Conservation (phyloP, 2,329 filamentous ascomycete species). For the Zymoseptoria passerinii region DNA sequence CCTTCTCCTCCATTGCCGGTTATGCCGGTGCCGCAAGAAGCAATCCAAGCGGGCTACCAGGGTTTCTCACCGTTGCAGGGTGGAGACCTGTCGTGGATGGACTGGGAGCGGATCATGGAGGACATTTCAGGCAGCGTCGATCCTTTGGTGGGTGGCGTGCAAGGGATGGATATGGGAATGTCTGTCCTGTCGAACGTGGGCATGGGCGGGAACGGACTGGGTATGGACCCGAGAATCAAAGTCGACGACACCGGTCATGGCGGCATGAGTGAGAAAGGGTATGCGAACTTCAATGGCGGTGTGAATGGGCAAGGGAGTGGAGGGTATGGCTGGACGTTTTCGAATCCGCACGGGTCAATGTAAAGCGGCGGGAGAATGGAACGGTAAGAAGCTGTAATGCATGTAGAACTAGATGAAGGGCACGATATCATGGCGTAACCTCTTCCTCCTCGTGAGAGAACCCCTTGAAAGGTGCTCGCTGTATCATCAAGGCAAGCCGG, state of each 20-base stretch:
- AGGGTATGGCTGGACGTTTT: background rate
- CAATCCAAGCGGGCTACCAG: background rate
- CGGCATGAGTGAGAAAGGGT: background rate
- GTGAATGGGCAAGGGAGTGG: background rate
- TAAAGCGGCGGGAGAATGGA: background rate
- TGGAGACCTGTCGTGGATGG: constrained; percentile 15
- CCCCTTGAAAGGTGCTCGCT: background rate
- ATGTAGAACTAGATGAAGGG: background rate
- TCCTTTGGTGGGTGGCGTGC: background rate
- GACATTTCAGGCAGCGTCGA: constrained; percentile 10
- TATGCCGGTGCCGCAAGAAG: background rate
- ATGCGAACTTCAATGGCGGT: background rate
- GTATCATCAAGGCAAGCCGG: background rate
- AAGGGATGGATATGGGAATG: background rate
- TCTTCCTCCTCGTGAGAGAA: no score
- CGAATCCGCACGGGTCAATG: background rate
- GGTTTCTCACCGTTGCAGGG: constrained; percentile 1
- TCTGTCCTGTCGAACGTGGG: background rate
- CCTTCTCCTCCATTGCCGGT: background rate
- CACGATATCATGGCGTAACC: background rate
- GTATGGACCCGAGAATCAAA: background rate
- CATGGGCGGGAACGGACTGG: background rate
- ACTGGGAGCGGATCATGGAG: constrained; percentile 21
- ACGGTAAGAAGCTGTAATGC: background rate
- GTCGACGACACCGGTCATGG: background rate